These are phyloP conservation scores for Colletotrichum camelliae DNA, from an alignment of 2,329 filamentous ascomycete species.

Conservation along the genomic window DNA sequence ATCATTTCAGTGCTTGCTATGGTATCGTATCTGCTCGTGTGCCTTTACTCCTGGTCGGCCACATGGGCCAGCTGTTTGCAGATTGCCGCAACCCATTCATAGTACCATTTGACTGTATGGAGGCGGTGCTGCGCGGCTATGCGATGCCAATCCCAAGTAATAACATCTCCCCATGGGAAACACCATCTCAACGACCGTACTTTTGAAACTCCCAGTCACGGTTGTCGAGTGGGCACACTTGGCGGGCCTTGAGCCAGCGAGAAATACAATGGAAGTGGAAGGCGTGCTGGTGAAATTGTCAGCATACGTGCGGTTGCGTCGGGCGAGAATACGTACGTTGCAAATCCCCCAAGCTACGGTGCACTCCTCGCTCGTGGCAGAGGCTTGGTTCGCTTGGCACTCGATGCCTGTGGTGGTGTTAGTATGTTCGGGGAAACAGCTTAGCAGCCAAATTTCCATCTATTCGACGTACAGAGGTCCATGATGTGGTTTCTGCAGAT, in stretches of 20 bases:
- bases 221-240: constrained; percentile 97
- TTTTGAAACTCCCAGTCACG: constrained; percentile 99
- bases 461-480: constrained; percentile 79
- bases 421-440: neutral
- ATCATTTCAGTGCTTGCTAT: neutral
- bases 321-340: constrained; percentile 72
- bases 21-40: neutral
- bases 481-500: constrained; percentile 99
- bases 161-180: neutral
- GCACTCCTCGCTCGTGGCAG: constrained; percentile 95
- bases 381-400: constrained; percentile 98
- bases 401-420: constrained; percentile 74
- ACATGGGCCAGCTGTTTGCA: neutral
- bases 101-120: neutral
- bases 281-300: constrained; percentile 71
- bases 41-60: neutral
- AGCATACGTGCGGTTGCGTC: neutral
- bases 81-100: neutral
- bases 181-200: constrained; percentile 73
- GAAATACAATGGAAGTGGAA: constrained; percentile 99
- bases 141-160: neutral
- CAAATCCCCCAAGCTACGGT: constrained; percentile 99
- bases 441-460: neutral
- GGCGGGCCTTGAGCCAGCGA: constrained; percentile 97
- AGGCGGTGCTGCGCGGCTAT: neutral